Evolutionary conservation across 441 rosid genomes (phyloP).

Genomic region (Gossypium gossypioides): DNA sequence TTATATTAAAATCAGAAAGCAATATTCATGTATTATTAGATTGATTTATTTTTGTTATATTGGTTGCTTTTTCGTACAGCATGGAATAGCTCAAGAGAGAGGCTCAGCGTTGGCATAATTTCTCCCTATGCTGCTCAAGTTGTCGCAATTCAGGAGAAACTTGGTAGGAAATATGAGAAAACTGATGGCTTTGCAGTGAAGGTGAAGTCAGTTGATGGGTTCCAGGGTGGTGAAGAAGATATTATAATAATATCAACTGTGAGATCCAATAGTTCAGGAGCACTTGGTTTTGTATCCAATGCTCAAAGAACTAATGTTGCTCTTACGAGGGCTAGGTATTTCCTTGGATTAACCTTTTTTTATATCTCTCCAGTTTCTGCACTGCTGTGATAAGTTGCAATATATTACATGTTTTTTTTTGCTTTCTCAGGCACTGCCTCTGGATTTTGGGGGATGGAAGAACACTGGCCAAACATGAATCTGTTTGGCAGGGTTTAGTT

Average conservation of each 20-base stretch:
- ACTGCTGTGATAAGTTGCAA: neutral
- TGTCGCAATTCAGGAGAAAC: slow-evolving; percentile 27
- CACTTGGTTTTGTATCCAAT: slow-evolving; percentile 27
- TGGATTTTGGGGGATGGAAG: slow-evolving; percentile 41
- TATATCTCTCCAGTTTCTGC: neutral
- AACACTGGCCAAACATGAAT: slow-evolving; percentile 22
- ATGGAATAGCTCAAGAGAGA: slow-evolving; percentile 14
- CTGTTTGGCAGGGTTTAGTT: slow-evolving; percentile 31
- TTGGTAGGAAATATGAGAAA: slow-evolving; percentile 18
- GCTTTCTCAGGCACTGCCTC: slow-evolving; percentile 9
- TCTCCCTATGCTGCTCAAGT: slow-evolving; percentile 43
- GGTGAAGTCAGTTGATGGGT: slow-evolving; percentile 38
- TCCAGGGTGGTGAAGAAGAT: slow-evolving; percentile 53
- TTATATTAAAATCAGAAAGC: neutral
- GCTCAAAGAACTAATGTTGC: slow-evolving; percentile 37
- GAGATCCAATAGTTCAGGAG: slow-evolving; percentile 24
- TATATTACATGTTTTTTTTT: neutral
- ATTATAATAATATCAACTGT: slow-evolving; percentile 39
- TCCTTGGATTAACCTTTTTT: neutral
- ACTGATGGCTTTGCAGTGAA: slow-evolving; percentile 23
- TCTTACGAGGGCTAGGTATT: slow-evolving; percentile 36
- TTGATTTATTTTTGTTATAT: neutral
- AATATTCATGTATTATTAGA: neutral
- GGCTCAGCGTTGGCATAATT: slow-evolving; percentile 29
- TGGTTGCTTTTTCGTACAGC: slow-evolving; percentile 16